phyloP scores from a whole-genome alignment of 768 basidiomycete species.

The Rubroboletus pulcherrimus region DNA sequence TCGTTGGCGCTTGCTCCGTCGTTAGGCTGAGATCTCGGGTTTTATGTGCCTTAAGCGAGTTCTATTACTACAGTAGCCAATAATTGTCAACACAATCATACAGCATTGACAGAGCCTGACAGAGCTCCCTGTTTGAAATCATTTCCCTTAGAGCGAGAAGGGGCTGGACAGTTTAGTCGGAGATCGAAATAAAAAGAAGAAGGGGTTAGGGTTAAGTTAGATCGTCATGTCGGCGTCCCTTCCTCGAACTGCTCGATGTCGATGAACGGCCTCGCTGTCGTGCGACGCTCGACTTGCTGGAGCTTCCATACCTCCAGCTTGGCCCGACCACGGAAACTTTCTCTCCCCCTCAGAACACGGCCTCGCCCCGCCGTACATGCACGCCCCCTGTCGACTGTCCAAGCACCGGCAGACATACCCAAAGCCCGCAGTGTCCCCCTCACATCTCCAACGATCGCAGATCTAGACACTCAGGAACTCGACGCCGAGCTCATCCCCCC shows the following conservation, averaged over 20 bases:
- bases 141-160: no score
- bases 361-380: background rate
- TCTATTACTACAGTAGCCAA: no score
- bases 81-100: no score
- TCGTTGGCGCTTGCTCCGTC: slow-evolving; percentile 4
- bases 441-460: slow-evolving; percentile 47
- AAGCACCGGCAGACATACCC: slow-evolving; percentile 31
- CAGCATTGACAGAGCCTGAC: no score
- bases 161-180: slow-evolving; percentile 10
- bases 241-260: no score
- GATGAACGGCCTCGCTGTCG: background rate
- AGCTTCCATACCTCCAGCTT: background rate
- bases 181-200: slow-evolving; percentile 7
- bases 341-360: no score
- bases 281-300: background rate
- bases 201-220: background rate
- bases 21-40: background rate
- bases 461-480: slow-evolving; percentile 42
- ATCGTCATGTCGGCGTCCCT: no score
- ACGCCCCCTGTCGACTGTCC: no score
- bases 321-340: background rate
- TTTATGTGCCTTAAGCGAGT: background rate
- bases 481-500: slow-evolving; percentile 56
- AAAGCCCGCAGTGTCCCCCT: slow-evolving; percentile 43
- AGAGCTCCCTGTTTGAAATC: no score